Base-by-base conservation (phyloP, 495 filamentous ascomycete species). In the Cercophora newfieldiana region DNA sequence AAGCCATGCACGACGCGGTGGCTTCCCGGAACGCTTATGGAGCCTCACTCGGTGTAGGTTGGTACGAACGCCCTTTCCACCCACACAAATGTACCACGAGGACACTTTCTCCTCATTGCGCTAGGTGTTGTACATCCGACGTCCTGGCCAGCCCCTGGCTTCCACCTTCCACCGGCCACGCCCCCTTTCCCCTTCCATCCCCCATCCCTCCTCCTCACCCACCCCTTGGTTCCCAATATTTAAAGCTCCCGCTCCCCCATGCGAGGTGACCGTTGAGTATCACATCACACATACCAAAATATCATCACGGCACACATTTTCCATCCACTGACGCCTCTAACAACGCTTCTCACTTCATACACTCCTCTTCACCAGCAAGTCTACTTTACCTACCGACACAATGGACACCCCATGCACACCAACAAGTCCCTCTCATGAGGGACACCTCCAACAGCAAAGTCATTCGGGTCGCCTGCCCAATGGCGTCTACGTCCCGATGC, bases 401-500 rank as follows among this genome's bases (percentile, higher is more conserved):
- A 63, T 63, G 61, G 61, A 63, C 29, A 24, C 31, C 28, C 29
- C 29, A 2, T n/a, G 14, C 31, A 63, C 63, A 21, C 67, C 58
- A 25, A 59, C 59, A 33, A 61, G 44, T 12, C 59, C 29, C 21
- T 49, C 59, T 49, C 25, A 57, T 19, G 33, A 53, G 7, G 49
- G 24, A 25, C 25, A 24, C 31, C 14, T 55, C 31, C 31, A 28
- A 8, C 49, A 61, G 26, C 68, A 53, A 7, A 31, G 12, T 58
- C 49, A 30, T 24, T 30, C 55, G 12, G 55, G 55, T 21, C 37
- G 56, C 0, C 69, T 83, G 26, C 74, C 74, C 61, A 78, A 78
- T 19, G 89, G 89, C 61, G 77, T 91, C 65, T 91, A 90, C 74
- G 87, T 90, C 56, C 89, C 89, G 44, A 90, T 88, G 51, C 81